Evolutionary conservation across 1,284 basidiomycete genomes (phyloP).

Genomic region (Sanguinoderma infundibulare): DNA sequence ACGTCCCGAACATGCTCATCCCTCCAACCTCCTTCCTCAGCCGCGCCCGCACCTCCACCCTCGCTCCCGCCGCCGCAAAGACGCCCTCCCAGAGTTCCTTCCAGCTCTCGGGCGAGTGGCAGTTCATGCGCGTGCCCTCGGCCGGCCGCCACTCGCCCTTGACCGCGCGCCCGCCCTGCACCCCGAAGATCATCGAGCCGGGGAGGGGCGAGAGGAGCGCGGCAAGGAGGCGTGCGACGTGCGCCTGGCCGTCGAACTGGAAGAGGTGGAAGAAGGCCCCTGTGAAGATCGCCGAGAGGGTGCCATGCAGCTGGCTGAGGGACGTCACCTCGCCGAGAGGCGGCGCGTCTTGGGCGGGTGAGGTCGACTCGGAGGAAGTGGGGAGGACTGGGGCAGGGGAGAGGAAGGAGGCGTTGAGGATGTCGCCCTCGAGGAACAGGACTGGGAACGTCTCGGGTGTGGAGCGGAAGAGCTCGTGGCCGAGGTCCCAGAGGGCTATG

Average conservation of each 20-base stretch:
- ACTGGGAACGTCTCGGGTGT: slow-evolving; percentile 42
- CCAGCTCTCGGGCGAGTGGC: slow-evolving; percentile 45
- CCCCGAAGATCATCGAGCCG: slow-evolving; percentile 39
- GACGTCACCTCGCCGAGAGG: slow-evolving; percentile 36
- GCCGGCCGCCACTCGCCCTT: slow-evolving; percentile 9
- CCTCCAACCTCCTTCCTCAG: slow-evolving; percentile 2
- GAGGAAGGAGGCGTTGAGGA: slow-evolving; percentile 42
- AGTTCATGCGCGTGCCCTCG: slow-evolving; percentile 32
- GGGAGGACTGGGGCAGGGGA: slow-evolving; percentile 28
- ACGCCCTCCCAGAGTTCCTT: slow-evolving; percentile 46
- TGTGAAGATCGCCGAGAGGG: slow-evolving; percentile 46
- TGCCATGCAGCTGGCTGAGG: slow-evolving; percentile 45
- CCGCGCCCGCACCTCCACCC: slow-evolving; percentile 26
- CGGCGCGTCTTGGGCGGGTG: slow-evolving; percentile 28
- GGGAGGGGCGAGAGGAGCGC: slow-evolving; percentile 40
- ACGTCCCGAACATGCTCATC: slow-evolving; percentile 5
- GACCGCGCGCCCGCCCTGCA: slow-evolving; percentile 24
- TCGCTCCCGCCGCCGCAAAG: slow-evolving; percentile 40
- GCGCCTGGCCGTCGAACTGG: slow-evolving; percentile 41
- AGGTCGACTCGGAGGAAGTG: slow-evolving; percentile 28
- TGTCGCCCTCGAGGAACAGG: slow-evolving; percentile 47
- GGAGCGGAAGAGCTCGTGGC: slow-evolving; percentile 35
- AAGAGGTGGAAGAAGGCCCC: slow-evolving; percentile 55
- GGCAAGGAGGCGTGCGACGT: slow-evolving; percentile 42
- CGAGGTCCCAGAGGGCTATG: slow-evolving; percentile 33